phyloP scores from a whole-genome alignment of 2,329 filamentous ascomycete genomes.

The Fusarium paranaense region DNA sequence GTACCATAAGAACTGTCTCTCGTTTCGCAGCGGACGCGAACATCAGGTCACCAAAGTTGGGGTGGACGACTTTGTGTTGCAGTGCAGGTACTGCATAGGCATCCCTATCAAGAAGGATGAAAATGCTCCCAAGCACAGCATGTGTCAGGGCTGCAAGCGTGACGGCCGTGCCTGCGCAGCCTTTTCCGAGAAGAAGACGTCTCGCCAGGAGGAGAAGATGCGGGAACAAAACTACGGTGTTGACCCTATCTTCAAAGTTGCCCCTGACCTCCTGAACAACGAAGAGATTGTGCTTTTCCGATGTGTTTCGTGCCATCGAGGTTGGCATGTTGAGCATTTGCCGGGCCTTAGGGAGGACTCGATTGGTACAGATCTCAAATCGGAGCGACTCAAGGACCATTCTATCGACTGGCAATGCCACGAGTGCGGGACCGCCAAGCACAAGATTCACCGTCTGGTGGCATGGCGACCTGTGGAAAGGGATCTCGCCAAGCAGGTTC shows the following conservation, averaged over 20 bases:
- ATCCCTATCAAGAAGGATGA: conserved; percentile 74
- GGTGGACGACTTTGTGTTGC: conserved; percentile 82
- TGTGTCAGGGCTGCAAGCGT: conserved; percentile 77
- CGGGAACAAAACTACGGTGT: conserved; percentile 81
- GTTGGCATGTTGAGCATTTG: conserved; percentile 87
- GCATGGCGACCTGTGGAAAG: conserved; percentile 81
- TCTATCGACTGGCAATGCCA: conserved; percentile 81
- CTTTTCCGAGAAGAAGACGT: conserved; percentile 78
- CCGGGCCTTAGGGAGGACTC: conserved; percentile 59
- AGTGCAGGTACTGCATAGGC: conserved; percentile 88
- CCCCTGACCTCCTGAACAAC: conserved; percentile 77
- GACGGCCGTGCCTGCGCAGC: conserved; percentile 77
- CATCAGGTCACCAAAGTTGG: conserved; percentile 90
- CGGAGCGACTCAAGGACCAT: conserved; percentile 77
- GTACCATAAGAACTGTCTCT: conserved; percentile 87
- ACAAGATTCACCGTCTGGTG: conserved; percentile 81
- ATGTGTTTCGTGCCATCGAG: conserved; percentile 80
- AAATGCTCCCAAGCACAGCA: conserved; percentile 75
- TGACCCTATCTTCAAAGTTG: conserved; percentile 78
- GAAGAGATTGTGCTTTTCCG: conserved; percentile 82
- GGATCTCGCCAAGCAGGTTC: conserved; percentile 4
- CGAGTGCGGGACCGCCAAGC: conserved; percentile 73
- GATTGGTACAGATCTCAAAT: conserved; percentile 48
- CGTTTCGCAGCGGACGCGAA: conserved; percentile 78
- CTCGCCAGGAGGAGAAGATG: conserved; percentile 85